A percentile compares a stretch with the other conserved stretches of the same genome.
Evolutionary conservation across 768 basidiomycete genomes (phyloP).

Genomic region (Jaapia argillacea): DNA sequence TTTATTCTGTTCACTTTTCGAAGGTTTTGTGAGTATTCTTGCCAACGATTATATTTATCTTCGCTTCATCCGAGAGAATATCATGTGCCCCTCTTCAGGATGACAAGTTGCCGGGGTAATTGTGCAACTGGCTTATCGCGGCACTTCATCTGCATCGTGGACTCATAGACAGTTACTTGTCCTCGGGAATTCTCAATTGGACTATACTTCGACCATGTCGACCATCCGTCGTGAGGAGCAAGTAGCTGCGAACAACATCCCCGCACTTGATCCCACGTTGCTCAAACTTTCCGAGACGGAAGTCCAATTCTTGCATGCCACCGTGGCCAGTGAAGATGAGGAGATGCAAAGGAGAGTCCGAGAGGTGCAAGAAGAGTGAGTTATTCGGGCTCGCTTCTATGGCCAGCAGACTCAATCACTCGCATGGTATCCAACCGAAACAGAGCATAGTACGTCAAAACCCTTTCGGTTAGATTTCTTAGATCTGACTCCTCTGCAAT

Average conservation of each 20-base stretch:
- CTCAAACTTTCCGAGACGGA: constrained; percentile 11
- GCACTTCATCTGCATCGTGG: no score
- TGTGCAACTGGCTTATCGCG: no score
- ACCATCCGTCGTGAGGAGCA: constrained; percentile 34
- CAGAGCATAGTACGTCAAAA: constrained; percentile 18
- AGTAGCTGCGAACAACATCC: constrained; percentile 28
- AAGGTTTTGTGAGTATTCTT: no score
- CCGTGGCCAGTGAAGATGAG: constrained; percentile 14
- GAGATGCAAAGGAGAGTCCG: constrained; percentile 13
- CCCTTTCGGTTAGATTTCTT: not conserved
- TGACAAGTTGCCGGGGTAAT: no score
- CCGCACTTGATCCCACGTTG: constrained; percentile 14
- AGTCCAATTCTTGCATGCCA: constrained; percentile 12
- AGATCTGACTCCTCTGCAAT: not conserved
- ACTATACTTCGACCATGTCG: constrained; percentile 72
- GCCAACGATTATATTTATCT: no score
- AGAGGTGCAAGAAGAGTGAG: constrained; percentile 18
- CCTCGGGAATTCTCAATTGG: no score
- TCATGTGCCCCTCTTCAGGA: no score
- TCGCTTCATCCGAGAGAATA: no score
- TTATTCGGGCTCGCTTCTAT: not conserved
- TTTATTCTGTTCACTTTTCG: no score
- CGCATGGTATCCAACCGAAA: no score
- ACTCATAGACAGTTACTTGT: no score
- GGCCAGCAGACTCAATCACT: no score